These are phyloP conservation scores for Pleurotus tuber-regium DNA, from an alignment of 768 basidiomycete genomes.

Conservation along the genomic window DNA sequence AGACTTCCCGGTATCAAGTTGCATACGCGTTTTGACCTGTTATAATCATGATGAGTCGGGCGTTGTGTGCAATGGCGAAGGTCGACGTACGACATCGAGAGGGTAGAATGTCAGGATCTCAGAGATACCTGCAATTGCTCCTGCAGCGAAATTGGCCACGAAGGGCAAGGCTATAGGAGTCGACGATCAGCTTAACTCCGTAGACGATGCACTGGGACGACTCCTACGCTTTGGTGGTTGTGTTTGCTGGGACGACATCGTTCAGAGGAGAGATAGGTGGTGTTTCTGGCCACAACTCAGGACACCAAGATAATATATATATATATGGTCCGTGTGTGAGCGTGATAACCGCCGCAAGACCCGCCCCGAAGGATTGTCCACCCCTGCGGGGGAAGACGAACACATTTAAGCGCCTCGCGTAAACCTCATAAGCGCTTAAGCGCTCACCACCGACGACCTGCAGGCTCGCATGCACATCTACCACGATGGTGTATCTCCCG, in stretches of 20 bases:
- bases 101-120: conserved; percentile 87
- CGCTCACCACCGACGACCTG: conserved; percentile 7
- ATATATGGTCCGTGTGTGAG: conserved; percentile 3
- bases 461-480: conserved; percentile 18
- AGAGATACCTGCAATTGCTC: conserved; percentile 92
- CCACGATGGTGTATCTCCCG: conserved; percentile 79
- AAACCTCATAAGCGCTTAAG: background rate
- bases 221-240: conserved; percentile 12
- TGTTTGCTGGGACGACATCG: conserved; percentile 9
- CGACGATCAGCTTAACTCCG: background rate
- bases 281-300: too few species aligned
- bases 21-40: conserved; percentile 98
- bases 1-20: conserved; percentile 85
- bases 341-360: conserved; percentile 12
- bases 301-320: background rate
- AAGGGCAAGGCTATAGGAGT: conserved; percentile 68
- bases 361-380: conserved; percentile 4
- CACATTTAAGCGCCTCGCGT: conserved; percentile 1
- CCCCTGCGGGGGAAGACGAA: conserved; percentile 5
- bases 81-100: conserved; percentile 81
- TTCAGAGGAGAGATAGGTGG: background rate
- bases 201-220: conserved; percentile 10
- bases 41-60: background rate
- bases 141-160: conserved; percentile 87
- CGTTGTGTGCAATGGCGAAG: background rate